These are phyloP conservation scores for Scheffersomyces ergatensis DNA, from an alignment of 805 yeast species.

Conservation along the genomic window DNA sequence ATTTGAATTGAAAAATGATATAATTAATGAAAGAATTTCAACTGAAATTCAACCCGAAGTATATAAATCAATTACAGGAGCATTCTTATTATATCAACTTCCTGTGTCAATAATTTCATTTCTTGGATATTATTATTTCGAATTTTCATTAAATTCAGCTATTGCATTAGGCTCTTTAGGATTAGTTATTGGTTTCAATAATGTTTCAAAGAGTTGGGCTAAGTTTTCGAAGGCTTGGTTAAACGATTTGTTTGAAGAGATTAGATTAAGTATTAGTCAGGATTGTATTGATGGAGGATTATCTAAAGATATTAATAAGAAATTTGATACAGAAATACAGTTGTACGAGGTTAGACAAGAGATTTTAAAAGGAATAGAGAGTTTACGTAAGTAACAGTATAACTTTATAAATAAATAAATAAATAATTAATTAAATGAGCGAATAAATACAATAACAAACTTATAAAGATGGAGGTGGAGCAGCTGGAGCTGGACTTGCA, in stretches of 20 bases:
- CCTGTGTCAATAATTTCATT: slow-evolving; percentile 32
- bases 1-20: slow-evolving; percentile 21
- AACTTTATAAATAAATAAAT: background rate
- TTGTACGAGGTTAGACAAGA: background rate
- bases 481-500: slow-evolving; percentile 5
- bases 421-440: background rate
- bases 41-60: slow-evolving; percentile 39
- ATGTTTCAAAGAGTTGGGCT: slow-evolving; percentile 37
- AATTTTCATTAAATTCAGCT: slow-evolving; percentile 27
- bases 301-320: slow-evolving; percentile 25
- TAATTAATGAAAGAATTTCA: slow-evolving; percentile 25
- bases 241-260: slow-evolving; percentile 28
- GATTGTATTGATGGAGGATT: slow-evolving; percentile 39
- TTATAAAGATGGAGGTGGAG: slow-evolving; percentile 25
- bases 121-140: slow-evolving; percentile 31
- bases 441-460: background rate
- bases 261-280: slow-evolving; percentile 29
- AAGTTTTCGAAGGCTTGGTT: slow-evolving; percentile 27
- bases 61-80: slow-evolving; percentile 22
- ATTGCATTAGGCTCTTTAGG: slow-evolving; percentile 36
- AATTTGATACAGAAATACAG: background rate
- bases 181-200: slow-evolving; percentile 39
- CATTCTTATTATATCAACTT: slow-evolving; percentile 34
- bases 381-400: background rate
- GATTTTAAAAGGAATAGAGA: background rate